Conservation (phyloP, 2,329 filamentous ascomycete species). For the Aureobasidium subglaciale region DNA sequence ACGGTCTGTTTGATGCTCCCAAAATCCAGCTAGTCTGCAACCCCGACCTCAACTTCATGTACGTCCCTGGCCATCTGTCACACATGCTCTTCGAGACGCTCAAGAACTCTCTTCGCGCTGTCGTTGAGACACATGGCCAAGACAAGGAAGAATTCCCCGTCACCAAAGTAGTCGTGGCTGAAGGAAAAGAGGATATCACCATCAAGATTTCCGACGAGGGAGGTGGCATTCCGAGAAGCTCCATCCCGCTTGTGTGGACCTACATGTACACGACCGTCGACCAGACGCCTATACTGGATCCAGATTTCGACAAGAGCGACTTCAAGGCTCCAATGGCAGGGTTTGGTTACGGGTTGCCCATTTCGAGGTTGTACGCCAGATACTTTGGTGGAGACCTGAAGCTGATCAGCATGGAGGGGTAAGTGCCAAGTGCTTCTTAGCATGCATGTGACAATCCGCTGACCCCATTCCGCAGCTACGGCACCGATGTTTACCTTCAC, state of each 20-base stretch:
- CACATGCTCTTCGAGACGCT: conserved; percentile 99
- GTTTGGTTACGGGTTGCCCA: conserved; percentile 95
- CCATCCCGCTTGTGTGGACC: conserved; percentile 97
- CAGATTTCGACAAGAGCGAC: conserved; percentile 97
- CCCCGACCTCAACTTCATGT: conserved; percentile 95
- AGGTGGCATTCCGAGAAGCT: conserved; percentile 84
- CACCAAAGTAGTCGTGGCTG: conserved; percentile 94
- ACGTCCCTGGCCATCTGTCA: conserved; percentile 94
- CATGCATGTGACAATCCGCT: conserved; percentile 19
- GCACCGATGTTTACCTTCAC: conserved; percentile 96
- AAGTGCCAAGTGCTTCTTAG: conserved; percentile 33
- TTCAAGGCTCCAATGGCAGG: conserved; percentile 99
- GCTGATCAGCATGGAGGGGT: conserved; percentile 99
- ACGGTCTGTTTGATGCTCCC: conserved; percentile 91
- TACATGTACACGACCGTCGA: conserved; percentile 99
- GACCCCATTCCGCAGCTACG: conserved; percentile 58
- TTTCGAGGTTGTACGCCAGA: conserved; percentile 85
- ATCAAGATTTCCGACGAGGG: conserved; percentile 98
- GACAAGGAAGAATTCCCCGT: conserved; percentile 95
- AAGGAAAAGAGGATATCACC: conserved; percentile 97
- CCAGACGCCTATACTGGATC: conserved; percentile 86
- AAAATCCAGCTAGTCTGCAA: conserved; percentile 96
- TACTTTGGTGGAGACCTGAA: conserved; percentile 98
- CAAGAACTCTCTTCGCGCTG: conserved; percentile 95
- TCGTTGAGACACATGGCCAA: conserved; percentile 89